phyloP scores from a whole-genome alignment of 2,329 filamentous ascomycete genomes.

The Plectosphaerella plurivora region DNA sequence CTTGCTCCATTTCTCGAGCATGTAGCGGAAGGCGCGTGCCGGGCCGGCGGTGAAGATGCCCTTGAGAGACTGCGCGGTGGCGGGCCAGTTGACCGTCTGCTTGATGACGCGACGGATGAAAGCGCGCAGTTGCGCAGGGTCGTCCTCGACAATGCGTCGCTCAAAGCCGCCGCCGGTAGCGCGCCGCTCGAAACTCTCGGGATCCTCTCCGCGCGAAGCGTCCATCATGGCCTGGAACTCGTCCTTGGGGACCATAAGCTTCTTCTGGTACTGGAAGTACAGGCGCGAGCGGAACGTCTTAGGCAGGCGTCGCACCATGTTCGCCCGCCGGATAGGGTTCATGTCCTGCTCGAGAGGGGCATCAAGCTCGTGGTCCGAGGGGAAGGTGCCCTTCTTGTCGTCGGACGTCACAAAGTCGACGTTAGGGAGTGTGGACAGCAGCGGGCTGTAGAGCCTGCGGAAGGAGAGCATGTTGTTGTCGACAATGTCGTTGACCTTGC shows the following conservation, averaged over 20 bases:
- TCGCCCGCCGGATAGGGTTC: slow-evolving; percentile 83
- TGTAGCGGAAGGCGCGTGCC: slow-evolving; percentile 65
- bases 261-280: slow-evolving; percentile 92
- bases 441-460: slow-evolving; percentile 81
- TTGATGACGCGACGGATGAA: slow-evolving; percentile 74
- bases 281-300: slow-evolving; percentile 81
- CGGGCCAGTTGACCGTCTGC: slow-evolving; percentile 89
- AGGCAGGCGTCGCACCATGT: slow-evolving; percentile 92
- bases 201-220: slow-evolving; percentile 66
- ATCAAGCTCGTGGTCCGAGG: slow-evolving; percentile 58
- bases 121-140: slow-evolving; percentile 59
- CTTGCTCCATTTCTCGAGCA: slow-evolving; percentile 76
- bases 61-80: slow-evolving; percentile 82
- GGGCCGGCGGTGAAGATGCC: slow-evolving; percentile 75
- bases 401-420: slow-evolving; percentile 62
- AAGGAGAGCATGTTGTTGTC: slow-evolving; percentile 88
- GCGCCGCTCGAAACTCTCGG: slow-evolving; percentile 58
- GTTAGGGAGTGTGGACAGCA: slow-evolving; percentile 88
- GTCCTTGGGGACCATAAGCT: slow-evolving; percentile 76
- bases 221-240: slow-evolving; percentile 86
- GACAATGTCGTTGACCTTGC: slow-evolving; percentile 93
- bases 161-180: slow-evolving; percentile 83
- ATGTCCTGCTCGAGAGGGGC: slow-evolving; percentile 79
- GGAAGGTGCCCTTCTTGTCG: slow-evolving; percentile 45
- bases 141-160: slow-evolving; percentile 70